These are phyloP conservation scores for Fraxinus velutina DNA, from an alignment of 305 asterid genomes.

Conservation along the genomic window DNA sequence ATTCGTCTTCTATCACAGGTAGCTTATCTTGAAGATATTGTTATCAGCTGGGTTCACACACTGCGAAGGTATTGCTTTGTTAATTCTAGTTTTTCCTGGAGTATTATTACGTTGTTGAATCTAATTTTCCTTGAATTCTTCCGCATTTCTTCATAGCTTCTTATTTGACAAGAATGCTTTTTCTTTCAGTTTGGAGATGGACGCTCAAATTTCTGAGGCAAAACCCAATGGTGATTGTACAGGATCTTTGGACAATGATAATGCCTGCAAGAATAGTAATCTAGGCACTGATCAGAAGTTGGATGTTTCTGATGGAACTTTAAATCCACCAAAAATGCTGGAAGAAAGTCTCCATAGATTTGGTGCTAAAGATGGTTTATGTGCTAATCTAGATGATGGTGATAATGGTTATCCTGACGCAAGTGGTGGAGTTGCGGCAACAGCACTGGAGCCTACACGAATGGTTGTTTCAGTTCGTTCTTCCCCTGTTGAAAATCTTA, in stretches of 20 bases:
- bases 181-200: conserved; percentile 73
- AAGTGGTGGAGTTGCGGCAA: conserved; percentile 29
- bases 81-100: conserved; percentile 1
- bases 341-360: conserved; percentile 31
- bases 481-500: conserved; percentile 14
- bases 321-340: conserved; percentile 29
- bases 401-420: conserved; percentile 23
- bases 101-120: background rate
- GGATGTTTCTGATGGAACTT: conserved; percentile 21
- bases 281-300: conserved; percentile 33
- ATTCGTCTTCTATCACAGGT: conserved; percentile 75
- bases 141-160: conserved; percentile 7
- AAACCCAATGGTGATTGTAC: conserved; percentile 23
- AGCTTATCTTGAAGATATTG: conserved; percentile 90
- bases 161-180: conserved; percentile 12
- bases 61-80: conserved; percentile 61
- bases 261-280: conserved; percentile 28
- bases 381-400: conserved; percentile 25
- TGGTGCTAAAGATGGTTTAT: conserved; percentile 27
- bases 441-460: conserved; percentile 28
- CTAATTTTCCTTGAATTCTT: background rate
- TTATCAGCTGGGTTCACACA: conserved; percentile 69
- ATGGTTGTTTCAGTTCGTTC: conserved; percentile 24
- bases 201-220: conserved; percentile 41
- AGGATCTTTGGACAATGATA: conserved; percentile 21